Percentiles rank a stretch among this genome's conserved stretches.
Evolutionary conservation across 345 rosid genomes (phyloP).

Genomic region (Populus ilicifolia): DNA sequence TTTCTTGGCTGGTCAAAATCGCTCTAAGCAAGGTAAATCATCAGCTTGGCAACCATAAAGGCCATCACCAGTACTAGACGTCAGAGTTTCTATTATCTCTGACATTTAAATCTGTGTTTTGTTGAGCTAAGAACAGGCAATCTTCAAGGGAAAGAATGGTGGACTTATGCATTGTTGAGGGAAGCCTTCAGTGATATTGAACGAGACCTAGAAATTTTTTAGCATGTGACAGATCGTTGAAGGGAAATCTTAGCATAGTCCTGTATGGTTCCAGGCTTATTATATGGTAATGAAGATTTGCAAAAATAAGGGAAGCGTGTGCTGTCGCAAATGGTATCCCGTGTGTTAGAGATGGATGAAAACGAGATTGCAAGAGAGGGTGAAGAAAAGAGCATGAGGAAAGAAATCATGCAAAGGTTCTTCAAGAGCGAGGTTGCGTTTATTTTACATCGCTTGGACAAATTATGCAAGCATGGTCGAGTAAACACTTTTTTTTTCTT

Average conservation of each 20-base stretch:
- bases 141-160: constrained; percentile 29
- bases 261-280: constrained; percentile 16
- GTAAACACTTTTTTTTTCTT: no score
- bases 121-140: constrained; percentile 26
- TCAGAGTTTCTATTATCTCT: constrained; percentile 9
- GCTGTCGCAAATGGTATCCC: constrained; percentile 16
- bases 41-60: constrained; percentile 12
- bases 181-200: constrained; percentile 5
- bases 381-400: constrained; percentile 14
- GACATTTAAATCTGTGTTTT: constrained; percentile 29
- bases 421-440: no score
- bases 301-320: constrained; percentile 29
- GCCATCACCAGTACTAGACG: neutral
- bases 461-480: no score
- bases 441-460: no score
- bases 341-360: neutral
- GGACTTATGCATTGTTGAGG: constrained; percentile 12
- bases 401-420: neutral
- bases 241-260: constrained; percentile 24
- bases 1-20: constrained; percentile 34
- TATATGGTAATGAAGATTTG: constrained; percentile 10
- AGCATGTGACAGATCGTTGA: constrained; percentile 19
- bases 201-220: constrained; percentile 9
- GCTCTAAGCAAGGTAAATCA: constrained; percentile 38
- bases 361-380: constrained; percentile 13